Evolutionary conservation across 108 stramenopile species (phyloP).

Genomic region (Heterococcus sp.): DNA sequence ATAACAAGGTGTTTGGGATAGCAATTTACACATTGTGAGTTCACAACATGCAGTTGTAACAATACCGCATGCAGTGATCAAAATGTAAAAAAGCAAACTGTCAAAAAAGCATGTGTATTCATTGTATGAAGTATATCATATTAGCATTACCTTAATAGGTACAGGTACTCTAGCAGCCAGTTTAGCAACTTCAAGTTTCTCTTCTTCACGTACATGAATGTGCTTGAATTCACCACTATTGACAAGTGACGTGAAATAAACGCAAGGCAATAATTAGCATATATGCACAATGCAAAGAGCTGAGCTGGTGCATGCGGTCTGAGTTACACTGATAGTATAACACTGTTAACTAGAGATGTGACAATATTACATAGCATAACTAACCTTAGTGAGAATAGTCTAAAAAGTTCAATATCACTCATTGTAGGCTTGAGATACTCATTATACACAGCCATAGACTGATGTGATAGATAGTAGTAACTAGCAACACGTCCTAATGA

Average conservation of each 20-base stretch:
- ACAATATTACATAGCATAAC: not conserved
- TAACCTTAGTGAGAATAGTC: conserved; percentile 54
- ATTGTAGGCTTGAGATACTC: conserved; percentile 91
- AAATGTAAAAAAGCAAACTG: not conserved
- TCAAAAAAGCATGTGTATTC: not conserved
- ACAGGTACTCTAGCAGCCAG: conserved; percentile 93
- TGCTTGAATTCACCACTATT: conserved; percentile 90
- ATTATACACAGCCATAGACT: conserved; percentile 90
- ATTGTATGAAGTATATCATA: conserved; percentile 61
- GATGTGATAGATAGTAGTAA: conserved; percentile 95
- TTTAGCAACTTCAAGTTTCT: conserved; percentile 91
- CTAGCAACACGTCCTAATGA: conserved; percentile 92
- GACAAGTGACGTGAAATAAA: conserved; percentile 46
- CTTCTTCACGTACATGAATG: conserved; percentile 93
- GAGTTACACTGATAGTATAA: not conserved
- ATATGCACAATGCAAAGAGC: not conserved
- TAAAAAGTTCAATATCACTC: conserved; percentile 94
- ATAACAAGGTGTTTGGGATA: no score
- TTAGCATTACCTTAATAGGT: conserved; percentile 92
- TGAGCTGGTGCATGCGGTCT: not conserved
- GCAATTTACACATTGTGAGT: no score
- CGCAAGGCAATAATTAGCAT: not conserved
- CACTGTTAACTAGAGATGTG: not conserved
- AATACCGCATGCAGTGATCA: not conserved
- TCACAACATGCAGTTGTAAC: not conserved